Conservation (phyloP, 768 basidiomycete species). For the Serendipita sp. region DNA sequence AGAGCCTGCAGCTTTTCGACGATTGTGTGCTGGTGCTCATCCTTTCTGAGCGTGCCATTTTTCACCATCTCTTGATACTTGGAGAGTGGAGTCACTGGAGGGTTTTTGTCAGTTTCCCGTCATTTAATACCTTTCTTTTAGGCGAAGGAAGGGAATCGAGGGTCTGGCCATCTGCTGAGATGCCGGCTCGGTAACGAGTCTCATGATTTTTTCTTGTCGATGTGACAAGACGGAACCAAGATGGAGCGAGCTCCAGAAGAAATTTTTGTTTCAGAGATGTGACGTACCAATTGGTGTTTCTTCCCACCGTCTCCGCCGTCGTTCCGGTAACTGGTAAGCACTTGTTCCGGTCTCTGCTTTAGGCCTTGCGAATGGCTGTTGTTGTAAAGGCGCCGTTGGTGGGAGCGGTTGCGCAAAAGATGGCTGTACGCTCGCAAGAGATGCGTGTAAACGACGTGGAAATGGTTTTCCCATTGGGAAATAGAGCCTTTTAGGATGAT, state of each 20-base stretch:
- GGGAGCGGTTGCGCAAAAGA: not conserved
- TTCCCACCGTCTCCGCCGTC: not conserved
- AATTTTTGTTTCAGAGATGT: too few species aligned
- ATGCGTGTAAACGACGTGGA: not conserved
- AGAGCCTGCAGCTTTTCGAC: slow-evolving; percentile 68
- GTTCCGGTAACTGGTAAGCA: not conserved
- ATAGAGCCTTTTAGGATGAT: not conserved
- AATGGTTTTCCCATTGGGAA: not conserved
- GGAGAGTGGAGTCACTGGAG: slow-evolving; percentile 11
- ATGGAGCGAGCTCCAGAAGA: too few species aligned
- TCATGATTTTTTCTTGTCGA: too few species aligned
- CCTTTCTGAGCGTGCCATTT: slow-evolving; percentile 44
- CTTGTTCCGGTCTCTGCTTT: not conserved
- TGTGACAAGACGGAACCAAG: too few species aligned
- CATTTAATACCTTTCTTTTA: not conserved
- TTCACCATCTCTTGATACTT: slow-evolving; percentile 34
- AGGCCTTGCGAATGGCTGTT: too few species aligned
- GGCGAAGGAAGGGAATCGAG: not conserved
- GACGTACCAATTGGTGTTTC: not conserved
- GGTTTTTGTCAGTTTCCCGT: not conserved
- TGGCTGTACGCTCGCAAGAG: not conserved
- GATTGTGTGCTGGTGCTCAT: slow-evolving; percentile 73
- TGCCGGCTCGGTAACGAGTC: too few species aligned
- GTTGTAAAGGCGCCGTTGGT: not conserved
- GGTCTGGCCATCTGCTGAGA: too few species aligned